Percentiles rank a stretch among this genome's conserved stretches.
phyloP scores from a whole-genome alignment of 2,329 filamentous ascomycete species.

The Penicillium sp. region DNA sequence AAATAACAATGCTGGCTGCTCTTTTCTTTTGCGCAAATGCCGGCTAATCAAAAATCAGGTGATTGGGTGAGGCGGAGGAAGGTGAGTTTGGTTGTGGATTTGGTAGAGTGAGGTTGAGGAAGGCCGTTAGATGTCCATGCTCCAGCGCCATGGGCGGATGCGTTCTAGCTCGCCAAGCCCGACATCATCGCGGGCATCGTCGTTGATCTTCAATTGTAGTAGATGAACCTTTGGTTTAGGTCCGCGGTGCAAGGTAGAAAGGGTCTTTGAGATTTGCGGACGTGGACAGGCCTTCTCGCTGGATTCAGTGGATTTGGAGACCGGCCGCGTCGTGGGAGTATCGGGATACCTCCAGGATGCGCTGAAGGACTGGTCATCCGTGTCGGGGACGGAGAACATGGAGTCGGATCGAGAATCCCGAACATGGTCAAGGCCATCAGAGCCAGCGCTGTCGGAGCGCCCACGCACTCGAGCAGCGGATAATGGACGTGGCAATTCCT shows the following conservation, averaged over 20 bases:
- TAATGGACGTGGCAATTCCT: conserved; percentile 15
- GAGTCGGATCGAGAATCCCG: conserved; percentile 32
- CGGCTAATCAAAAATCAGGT: conserved; percentile 4
- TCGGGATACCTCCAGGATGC: conserved; percentile 31
- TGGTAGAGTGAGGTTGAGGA: neutral
- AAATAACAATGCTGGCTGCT: conserved; percentile 12
- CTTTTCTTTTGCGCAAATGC: conserved; percentile 22
- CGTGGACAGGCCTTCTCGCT: conserved; percentile 26
- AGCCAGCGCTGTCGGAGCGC: conserved; percentile 8
- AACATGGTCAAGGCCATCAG: conserved; percentile 14
- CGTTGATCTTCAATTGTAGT: conserved; percentile 36
- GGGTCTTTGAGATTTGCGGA: conserved; percentile 29
- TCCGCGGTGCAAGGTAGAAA: conserved; percentile 31
- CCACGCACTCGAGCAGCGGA: conserved; percentile 13
- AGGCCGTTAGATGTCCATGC: conserved; percentile 39
- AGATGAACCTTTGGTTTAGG: conserved; percentile 32
- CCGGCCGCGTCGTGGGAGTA: conserved; percentile 35
- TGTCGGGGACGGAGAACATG: conserved; percentile 26
- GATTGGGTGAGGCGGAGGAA: conserved; percentile 1
- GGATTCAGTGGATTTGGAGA: conserved; percentile 34
- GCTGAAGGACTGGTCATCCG: conserved; percentile 25
- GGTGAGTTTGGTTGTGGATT: conserved; percentile 37
- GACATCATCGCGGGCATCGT: conserved; percentile 27
- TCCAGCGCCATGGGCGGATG: conserved; percentile 41
- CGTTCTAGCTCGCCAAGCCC: conserved; percentile 31